Conservation (phyloP, 2,329 filamentous ascomycete genomes). For the Neonectria faginata region DNA sequence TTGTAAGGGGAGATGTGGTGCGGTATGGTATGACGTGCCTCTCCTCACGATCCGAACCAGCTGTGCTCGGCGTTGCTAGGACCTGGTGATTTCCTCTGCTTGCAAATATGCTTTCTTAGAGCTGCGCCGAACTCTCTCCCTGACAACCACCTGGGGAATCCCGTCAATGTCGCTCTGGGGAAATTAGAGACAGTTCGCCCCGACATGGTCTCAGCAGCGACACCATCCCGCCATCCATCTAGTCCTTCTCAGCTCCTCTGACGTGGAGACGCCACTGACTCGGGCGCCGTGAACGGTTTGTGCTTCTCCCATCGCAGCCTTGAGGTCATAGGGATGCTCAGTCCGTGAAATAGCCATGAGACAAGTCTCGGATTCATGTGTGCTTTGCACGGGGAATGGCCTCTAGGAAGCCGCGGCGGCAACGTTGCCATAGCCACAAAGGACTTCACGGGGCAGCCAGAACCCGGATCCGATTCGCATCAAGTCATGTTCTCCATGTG, state of each 20-base stretch:
- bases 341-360: constrained; percentile 9
- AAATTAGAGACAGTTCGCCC: constrained; percentile 11
- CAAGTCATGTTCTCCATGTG: not conserved
- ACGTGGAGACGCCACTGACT: constrained; percentile 30
- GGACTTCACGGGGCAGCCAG: not conserved
- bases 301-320: not conserved
- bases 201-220: constrained; percentile 34
- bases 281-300: constrained; percentile 21
- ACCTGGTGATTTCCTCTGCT: not conserved
- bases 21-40: not conserved
- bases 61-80: not conserved
- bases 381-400: constrained; percentile 8
- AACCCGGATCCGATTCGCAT: not conserved
- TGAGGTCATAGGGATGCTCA: not conserved
- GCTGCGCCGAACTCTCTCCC: constrained; percentile 2
- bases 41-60: not conserved
- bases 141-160: not conserved
- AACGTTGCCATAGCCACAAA: constrained; percentile 4
- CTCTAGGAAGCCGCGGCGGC: not conserved
- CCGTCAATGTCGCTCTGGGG: constrained; percentile 1
- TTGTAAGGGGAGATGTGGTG: not conserved
- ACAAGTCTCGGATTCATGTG: constrained; percentile 3
- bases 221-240: constrained; percentile 21
- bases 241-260: constrained; percentile 14
- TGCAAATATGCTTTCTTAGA: constrained; percentile 15